Evolutionary conservation across 2,329 filamentous ascomycete genomes (phyloP), one percentile per base, ranked within the genome.

Genomic region (Fusarium incarnatum): DNA sequence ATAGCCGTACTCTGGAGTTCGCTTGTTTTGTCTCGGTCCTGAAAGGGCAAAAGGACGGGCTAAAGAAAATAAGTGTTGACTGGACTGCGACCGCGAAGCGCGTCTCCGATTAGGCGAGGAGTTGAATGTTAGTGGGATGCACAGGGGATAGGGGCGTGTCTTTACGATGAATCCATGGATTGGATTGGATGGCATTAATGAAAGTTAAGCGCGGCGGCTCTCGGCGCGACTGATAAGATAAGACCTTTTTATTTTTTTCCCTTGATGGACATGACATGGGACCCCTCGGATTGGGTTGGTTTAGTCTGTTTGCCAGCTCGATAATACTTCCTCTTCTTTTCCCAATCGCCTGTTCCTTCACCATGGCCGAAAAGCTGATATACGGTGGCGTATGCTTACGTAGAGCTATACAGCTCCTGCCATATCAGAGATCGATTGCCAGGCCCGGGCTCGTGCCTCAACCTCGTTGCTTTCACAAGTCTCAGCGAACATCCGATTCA

Each of bases 291-390:
- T 28, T 28, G 27, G 11, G 27, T 28, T 28, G 27, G 30, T 37
- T 16, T 22, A 20, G 18, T 56, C 30, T 37, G 6, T 13, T 22
- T 27, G 28, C 20, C n/a, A 44, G 20, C 13, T 37, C 34, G 34
- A 37, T 37, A 37, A n/a, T 37, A 37, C 18, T 10, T 37, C 34
- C 34, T 37, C 34, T n/a, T 58, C n/a, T 41, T 45, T 41, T 46
- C 25, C 20, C 30, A 37, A 28, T 47, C 27, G 20, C 18, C 28
- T 37, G 20, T 32, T 42, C 54, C 40, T 28, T 13, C 34, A 78
- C 16, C 10, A 56, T 79, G 78, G 68, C 73, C 22, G 63, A 72
- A 18, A 74, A 71, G 48, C 66, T 78, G n/a, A 46, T 78, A 49
- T 52, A 71, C 23, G 76, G 76, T 56, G 56, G 73, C 40, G 69